Evolutionary conservation across 2,329 filamentous ascomycete genomes (phyloP).

Genomic region (Fusarium concolor): DNA sequence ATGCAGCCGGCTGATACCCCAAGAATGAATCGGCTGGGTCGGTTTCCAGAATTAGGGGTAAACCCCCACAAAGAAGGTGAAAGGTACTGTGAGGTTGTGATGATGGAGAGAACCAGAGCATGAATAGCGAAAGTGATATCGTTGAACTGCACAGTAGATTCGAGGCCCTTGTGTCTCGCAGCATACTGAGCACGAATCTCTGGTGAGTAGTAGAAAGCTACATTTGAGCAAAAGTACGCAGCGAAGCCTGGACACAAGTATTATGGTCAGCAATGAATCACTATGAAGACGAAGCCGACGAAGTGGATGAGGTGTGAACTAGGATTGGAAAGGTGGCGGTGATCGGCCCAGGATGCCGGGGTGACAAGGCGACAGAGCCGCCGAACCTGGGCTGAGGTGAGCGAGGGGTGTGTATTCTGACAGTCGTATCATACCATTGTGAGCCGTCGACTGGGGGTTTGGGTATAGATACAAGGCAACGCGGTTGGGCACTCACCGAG

Average conservation of each 20-base stretch:
- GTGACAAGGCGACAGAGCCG: conserved; percentile 18
- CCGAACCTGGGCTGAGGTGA: conserved; percentile 4
- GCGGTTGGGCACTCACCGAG: conserved; percentile 58
- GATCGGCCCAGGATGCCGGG: conserved; percentile 21
- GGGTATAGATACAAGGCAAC: conserved; percentile 1
- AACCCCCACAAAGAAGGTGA: conserved; percentile 81
- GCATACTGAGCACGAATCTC: conserved; percentile 86
- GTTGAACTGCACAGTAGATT: conserved; percentile 88
- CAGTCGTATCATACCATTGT: conserved; percentile 29
- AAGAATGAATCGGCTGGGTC: conserved; percentile 69
- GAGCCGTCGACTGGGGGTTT: conserved; percentile 2
- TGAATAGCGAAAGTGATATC: conserved; percentile 90
- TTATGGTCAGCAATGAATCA: conserved; percentile 27
- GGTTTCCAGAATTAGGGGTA: conserved; percentile 66
- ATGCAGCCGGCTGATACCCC: conserved; percentile 78
- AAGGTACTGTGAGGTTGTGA: conserved; percentile 84
- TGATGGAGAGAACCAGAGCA: conserved; percentile 75
- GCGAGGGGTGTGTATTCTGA: conserved; percentile 20
- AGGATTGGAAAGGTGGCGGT: conserved; percentile 18
- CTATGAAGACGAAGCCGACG: not conserved
- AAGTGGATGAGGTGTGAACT: not conserved
- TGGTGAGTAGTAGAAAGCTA: conserved; percentile 81
- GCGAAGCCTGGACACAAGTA: conserved; percentile 67
- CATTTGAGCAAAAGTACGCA: conserved; percentile 80
- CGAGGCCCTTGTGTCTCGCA: conserved; percentile 76